A percentile compares a stretch with the other conserved stretches of the same genome.
Evolutionary conservation across 179 eudicot genomes (phyloP).

Genomic region (Spinacia oleracea): DNA sequence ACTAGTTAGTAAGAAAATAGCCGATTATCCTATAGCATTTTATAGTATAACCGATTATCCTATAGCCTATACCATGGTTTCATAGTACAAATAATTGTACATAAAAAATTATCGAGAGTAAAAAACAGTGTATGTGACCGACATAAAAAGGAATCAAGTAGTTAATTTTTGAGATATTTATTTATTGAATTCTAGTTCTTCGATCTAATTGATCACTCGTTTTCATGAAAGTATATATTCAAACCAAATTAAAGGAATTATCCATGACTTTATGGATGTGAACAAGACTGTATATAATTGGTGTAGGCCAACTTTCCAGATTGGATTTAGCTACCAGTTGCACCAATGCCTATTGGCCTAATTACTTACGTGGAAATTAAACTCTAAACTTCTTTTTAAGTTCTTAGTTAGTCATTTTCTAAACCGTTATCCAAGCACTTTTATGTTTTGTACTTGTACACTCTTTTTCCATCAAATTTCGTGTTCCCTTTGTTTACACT

Average conservation of each 20-base stretch:
- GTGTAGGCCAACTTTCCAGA: constrained; percentile 17
- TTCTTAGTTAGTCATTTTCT: constrained; percentile 10
- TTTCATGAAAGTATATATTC: background rate
- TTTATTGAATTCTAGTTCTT: too few relatives aligned
- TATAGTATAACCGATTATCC: too few relatives aligned
- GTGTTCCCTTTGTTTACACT: background rate
- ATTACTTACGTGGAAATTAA: background rate
- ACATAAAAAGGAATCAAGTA: too few relatives aligned
- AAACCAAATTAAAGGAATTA: background rate
- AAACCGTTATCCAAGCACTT: constrained; percentile 3
- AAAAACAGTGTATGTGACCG: too few relatives aligned
- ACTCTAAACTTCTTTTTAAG: background rate
- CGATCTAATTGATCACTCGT: too few relatives aligned
- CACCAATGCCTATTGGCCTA: constrained; percentile 23
- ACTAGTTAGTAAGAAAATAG: too few relatives aligned
- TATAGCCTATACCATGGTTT: too few relatives aligned
- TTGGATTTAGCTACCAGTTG: background rate
- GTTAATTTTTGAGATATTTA: background rate
- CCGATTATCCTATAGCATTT: too few relatives aligned
- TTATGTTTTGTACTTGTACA: background rate
- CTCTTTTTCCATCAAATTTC: background rate
- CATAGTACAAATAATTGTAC: too few relatives aligned
- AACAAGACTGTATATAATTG: background rate
- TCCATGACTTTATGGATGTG: background rate
- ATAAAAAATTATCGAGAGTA: too few relatives aligned